Conservation (phyloP, 768 basidiomycete genomes). For the Pulveroboletus sp. region DNA sequence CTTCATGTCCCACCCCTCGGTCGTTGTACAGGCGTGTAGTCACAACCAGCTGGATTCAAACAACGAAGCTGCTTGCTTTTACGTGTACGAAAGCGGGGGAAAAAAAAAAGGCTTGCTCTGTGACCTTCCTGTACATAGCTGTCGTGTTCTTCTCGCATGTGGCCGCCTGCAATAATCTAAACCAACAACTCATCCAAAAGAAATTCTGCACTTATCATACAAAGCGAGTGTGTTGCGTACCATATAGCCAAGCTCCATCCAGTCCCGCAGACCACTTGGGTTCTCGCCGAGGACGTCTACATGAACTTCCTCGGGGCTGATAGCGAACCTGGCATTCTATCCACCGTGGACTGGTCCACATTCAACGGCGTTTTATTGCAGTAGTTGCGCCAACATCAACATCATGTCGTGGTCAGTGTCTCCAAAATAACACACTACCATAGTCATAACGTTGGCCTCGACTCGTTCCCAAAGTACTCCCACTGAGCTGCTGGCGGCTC, state of each 20-base stretch:
- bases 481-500: conserved; percentile 81
- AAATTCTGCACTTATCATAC: background rate
- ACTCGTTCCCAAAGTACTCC: conserved; percentile 68
- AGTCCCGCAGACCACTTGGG: background rate
- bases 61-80: conserved; percentile 4
- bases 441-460: conserved; percentile 36
- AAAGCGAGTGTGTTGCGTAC: background rate
- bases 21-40: conserved; percentile 10
- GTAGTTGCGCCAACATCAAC: conserved; percentile 1
- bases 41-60: conserved; percentile 9
- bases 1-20: background rate
- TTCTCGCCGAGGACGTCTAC: conserved; percentile 3
- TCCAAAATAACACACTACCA: background rate
- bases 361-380: too few relatives aligned
- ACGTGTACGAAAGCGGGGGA: conserved; percentile 15
- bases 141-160: too few relatives aligned
- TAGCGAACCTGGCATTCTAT: too few relatives aligned
- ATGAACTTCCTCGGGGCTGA: conserved; percentile 15
- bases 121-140: background rate
- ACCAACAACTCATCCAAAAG: background rate
- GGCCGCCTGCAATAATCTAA: too few relatives aligned
- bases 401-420: background rate
- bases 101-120: conserved; percentile 3
- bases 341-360: too few relatives aligned
- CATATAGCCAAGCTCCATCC: too few relatives aligned